These are phyloP conservation scores for Pterocarpus santalinus DNA, from an alignment of 306 rosid genomes.

Conservation along the genomic window DNA sequence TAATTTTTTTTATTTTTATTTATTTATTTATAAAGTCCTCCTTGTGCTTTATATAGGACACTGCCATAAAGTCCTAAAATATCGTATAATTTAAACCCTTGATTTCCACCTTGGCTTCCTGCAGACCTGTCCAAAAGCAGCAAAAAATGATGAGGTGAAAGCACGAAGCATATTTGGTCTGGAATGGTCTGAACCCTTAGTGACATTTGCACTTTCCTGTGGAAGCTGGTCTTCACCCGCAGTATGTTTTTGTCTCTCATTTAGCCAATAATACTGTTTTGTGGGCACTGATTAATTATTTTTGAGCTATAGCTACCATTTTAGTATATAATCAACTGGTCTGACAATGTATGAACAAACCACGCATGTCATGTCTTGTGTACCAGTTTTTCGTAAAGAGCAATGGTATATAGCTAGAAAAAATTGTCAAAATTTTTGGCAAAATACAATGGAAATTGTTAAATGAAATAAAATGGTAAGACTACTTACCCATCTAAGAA, in stretches of 20 bases:
- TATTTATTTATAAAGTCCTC: neutral
- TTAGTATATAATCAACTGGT: neutral
- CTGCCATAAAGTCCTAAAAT: neutral
- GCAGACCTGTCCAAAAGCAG: conserved; percentile 87
- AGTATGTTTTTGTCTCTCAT: conserved; percentile 59
- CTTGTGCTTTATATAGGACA: neutral
- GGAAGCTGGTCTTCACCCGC: conserved; percentile 99
- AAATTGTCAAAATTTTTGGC: too few species aligned
- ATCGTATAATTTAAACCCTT: conserved; percentile 24
- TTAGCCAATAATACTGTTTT: conserved; percentile 18
- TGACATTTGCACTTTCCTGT: conserved; percentile 95
- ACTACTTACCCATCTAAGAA: too few species aligned
- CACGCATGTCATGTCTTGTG: neutral
- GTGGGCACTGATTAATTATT: neutral
- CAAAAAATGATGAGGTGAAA: conserved; percentile 80
- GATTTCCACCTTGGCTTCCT: conserved; percentile 41
- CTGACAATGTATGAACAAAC: neutral
- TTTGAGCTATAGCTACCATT: neutral
- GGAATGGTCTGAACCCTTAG: conserved; percentile 93
- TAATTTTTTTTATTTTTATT: too few species aligned
- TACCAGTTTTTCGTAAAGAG: too few species aligned
- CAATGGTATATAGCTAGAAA: too few species aligned
- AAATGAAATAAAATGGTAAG: too few species aligned
- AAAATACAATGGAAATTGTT: too few species aligned
- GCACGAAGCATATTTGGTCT: conserved; percentile 80